These are phyloP conservation scores for Candida yuanshanica DNA, from an alignment of 805 yeast genomes.

Conservation along the genomic window DNA sequence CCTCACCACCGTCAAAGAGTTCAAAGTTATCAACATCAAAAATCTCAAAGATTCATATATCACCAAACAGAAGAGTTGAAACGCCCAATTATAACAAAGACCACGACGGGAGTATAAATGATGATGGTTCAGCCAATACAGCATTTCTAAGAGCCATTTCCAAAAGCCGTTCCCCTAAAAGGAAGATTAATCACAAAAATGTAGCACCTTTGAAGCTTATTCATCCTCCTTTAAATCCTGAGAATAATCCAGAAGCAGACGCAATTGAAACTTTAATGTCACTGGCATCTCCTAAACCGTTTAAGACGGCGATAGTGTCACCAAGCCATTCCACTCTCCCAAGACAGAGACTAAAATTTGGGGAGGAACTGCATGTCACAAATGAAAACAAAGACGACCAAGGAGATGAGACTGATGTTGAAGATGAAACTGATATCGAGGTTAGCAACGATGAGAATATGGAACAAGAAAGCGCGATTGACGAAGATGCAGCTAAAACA, in stretches of 20 bases:
- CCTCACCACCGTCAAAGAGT: not conserved
- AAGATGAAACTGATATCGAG: conserved; percentile 9
- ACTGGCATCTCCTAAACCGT: conserved; percentile 28
- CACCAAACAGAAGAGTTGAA: conserved; percentile 5
- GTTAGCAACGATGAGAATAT: conserved; percentile 1
- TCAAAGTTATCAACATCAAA: conserved; percentile 2
- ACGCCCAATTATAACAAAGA: not conserved
- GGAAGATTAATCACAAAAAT: conserved; percentile 9
- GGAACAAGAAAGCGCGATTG: not conserved
- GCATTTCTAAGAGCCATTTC: conserved; percentile 36
- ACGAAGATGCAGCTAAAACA: not conserved
- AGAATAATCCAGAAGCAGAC: conserved; percentile 30
- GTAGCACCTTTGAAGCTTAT: conserved; percentile 2
- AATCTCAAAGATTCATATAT: conserved; percentile 5
- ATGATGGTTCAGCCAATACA: conserved; percentile 31
- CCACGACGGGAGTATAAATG: conserved; percentile 1
- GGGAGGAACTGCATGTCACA: conserved; percentile 8
- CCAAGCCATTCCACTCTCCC: conserved; percentile 8
- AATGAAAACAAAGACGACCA: conserved; percentile 15
- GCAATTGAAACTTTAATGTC: conserved; percentile 39
- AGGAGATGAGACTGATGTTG: conserved; percentile 13
- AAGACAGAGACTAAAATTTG: conserved; percentile 20
- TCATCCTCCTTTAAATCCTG: conserved; percentile 1
- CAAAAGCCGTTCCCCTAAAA: conserved; percentile 26
- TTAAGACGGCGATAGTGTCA: conserved; percentile 5